These are phyloP conservation scores for Phytopythium montanum DNA, from an alignment of 352 stramenopile genomes.

Conservation along the genomic window DNA sequence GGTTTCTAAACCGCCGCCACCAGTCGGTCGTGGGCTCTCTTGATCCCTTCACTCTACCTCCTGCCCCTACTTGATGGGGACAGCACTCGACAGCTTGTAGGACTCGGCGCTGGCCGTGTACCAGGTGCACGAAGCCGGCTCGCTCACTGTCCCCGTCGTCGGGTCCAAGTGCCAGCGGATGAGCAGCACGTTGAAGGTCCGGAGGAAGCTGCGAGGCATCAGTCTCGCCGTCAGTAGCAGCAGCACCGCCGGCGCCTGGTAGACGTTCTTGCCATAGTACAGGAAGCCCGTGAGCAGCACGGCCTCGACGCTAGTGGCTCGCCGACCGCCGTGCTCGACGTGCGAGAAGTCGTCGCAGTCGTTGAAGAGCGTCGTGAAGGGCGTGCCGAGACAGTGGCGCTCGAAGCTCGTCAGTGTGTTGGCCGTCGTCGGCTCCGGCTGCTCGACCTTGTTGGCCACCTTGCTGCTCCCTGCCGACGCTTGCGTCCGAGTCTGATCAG, in stretches of 20 bases:
- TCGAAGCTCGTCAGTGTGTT: constrained; percentile 21
- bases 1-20: no score
- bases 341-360: constrained; percentile 22
- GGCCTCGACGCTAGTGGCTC: constrained; percentile 13
- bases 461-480: neutral
- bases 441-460: neutral
- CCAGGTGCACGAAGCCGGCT: constrained; percentile 22
- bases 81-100: constrained; percentile 24
- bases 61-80: constrained; percentile 5
- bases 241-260: constrained; percentile 16
- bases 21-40: no score
- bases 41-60: no score
- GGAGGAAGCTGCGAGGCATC: constrained; percentile 19
- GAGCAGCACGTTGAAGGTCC: constrained; percentile 27
- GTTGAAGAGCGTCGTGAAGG: constrained; percentile 18
- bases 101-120: constrained; percentile 26
- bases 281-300: constrained; percentile 20
- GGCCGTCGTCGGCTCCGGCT: neutral
- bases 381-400: constrained; percentile 14
- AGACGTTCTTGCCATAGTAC: constrained; percentile 17
- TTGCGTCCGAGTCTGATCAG: neutral
- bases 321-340: constrained; percentile 7
- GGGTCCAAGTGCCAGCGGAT: constrained; percentile 23
- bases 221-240: constrained; percentile 21
- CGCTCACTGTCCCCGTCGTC: constrained; percentile 13